Conservation (phyloP, 148 eudicot species). For the Drosera capensis region DNA sequence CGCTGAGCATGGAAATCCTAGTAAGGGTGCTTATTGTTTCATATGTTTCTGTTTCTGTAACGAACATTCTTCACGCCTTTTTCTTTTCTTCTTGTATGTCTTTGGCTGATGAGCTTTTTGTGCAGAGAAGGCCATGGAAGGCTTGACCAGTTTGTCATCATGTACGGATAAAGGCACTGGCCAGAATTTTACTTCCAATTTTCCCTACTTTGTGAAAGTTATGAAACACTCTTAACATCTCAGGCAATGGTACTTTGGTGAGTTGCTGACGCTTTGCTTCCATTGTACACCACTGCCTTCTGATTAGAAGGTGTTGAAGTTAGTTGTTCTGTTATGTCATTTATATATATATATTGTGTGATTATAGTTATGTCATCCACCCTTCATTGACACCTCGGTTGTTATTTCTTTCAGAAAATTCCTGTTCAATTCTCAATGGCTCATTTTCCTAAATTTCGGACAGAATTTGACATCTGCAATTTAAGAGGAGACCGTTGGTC, state of each 20-base stretch:
- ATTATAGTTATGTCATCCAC: not conserved
- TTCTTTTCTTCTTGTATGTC: not conserved
- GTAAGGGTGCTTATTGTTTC: no score
- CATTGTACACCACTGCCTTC: no score
- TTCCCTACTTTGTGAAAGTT: conserved; percentile 67
- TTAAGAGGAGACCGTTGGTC: conserved; percentile 61
- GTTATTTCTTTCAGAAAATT: conserved; percentile 38
- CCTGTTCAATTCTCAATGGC: conserved; percentile 53
- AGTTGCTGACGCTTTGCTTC: conserved; percentile 13
- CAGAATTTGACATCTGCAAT: conserved; percentile 53
- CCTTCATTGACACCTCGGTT: not conserved
- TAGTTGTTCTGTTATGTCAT: not conserved
- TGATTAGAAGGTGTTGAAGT: no score
- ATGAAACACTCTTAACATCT: conserved; percentile 70
- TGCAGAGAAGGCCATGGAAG: conserved; percentile 25
- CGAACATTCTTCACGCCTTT: not conserved
- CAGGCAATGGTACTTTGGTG: conserved; percentile 69
- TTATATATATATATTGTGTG: not conserved
- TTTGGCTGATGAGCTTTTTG: not conserved
- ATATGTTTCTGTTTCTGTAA: not conserved
- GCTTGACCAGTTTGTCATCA: conserved; percentile 29
- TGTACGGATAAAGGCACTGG: conserved; percentile 69
- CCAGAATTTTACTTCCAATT: conserved; percentile 47
- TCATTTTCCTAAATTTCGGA: conserved; percentile 50
- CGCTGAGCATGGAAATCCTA: no score